A percentile compares a stretch with the other conserved stretches of the same genome.
phyloP scores from a whole-genome alignment of 2,329 filamentous ascomycete species.

The Fusarium phyllophilum region DNA sequence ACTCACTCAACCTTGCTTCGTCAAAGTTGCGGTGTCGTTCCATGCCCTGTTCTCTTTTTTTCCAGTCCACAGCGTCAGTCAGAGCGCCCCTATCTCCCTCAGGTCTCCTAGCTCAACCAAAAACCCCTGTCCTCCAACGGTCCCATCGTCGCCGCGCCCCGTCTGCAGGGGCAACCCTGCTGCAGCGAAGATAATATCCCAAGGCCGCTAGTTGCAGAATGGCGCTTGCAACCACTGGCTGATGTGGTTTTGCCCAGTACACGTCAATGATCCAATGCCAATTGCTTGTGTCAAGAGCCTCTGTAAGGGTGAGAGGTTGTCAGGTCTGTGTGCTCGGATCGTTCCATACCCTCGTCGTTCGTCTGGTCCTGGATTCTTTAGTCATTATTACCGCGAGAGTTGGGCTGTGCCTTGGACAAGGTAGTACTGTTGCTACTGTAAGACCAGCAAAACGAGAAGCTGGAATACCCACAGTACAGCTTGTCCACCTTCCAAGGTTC shows the following conservation, averaged over 20 bases:
- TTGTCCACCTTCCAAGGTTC: slow-evolving; percentile 20
- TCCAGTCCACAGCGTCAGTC: slow-evolving; percentile 7
- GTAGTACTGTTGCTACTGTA: background rate
- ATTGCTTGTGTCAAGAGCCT: slow-evolving; percentile 13
- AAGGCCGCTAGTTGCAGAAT: slow-evolving; percentile 45
- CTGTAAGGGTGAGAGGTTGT: slow-evolving; percentile 32
- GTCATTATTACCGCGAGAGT: slow-evolving; percentile 16
- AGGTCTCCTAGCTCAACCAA: slow-evolving; percentile 20
- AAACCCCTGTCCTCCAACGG: slow-evolving; percentile 26
- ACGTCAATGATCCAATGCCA: slow-evolving; percentile 32
- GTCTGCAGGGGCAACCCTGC: slow-evolving; percentile 46
- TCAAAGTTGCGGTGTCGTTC: slow-evolving; percentile 36
- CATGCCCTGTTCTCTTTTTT: background rate
- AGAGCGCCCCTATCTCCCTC: slow-evolving; percentile 35
- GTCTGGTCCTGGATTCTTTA: slow-evolving; percentile 13
- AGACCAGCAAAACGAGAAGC: background rate
- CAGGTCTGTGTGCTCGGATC: slow-evolving; percentile 29
- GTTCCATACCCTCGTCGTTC: slow-evolving; percentile 31
- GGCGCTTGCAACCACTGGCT: slow-evolving; percentile 45
- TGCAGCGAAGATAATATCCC: slow-evolving; percentile 47
- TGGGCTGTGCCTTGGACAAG: slow-evolving; percentile 4
- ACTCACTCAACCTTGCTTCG: background rate
- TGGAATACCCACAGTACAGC: slow-evolving; percentile 27
- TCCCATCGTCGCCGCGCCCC: slow-evolving; percentile 28
- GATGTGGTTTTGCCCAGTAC: slow-evolving; percentile 30